Percentiles rank a stretch among this genome's conserved stretches.
These are phyloP conservation scores for Fusarium sp. DNA, from an alignment of 2,329 filamentous ascomycete genomes.

Conservation along the genomic window DNA sequence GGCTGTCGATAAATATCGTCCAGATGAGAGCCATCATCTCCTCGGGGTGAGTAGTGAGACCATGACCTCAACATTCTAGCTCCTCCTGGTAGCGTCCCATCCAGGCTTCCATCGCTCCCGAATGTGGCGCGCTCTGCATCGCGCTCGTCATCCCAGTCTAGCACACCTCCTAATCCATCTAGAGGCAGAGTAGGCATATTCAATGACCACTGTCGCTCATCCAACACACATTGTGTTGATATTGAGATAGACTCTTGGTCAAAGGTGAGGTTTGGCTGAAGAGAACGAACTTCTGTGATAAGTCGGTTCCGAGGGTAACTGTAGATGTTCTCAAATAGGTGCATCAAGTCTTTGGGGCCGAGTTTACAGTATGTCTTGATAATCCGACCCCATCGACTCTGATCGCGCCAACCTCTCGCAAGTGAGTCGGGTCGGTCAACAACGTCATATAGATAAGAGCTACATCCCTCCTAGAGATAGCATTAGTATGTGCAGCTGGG, in stretches of 20 bases:
- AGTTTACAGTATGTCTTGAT: constrained; percentile 62
- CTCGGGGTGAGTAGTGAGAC: constrained; percentile 54
- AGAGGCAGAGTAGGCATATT: constrained; percentile 48
- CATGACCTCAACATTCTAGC: constrained; percentile 44
- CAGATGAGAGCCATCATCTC: constrained; percentile 53
- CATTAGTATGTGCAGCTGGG: constrained; percentile 7
- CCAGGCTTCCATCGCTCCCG: constrained; percentile 51
- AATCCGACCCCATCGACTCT: constrained; percentile 53
- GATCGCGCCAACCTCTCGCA: constrained; percentile 51
- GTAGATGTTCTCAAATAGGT: constrained; percentile 60
- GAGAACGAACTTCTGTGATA: constrained; percentile 54
- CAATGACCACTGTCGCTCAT: constrained; percentile 52
- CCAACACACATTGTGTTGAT: constrained; percentile 52
- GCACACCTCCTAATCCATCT: constrained; percentile 53
- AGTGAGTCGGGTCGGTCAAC: constrained; percentile 48
- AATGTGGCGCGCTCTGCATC: constrained; percentile 49
- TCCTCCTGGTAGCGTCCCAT: constrained; percentile 52
- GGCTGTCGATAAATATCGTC: constrained; percentile 44
- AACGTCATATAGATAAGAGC: constrained; percentile 40
- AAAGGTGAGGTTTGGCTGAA: constrained; percentile 56
- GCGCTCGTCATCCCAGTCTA: constrained; percentile 55
- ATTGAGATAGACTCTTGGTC: constrained; percentile 59
- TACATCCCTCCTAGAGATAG: constrained; percentile 27
- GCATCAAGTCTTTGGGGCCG: constrained; percentile 60
- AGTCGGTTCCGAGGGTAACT: constrained; percentile 59